phyloP scores from a whole-genome alignment of 2,329 filamentous ascomycete genomes.

The Fusarium buxicola region DNA sequence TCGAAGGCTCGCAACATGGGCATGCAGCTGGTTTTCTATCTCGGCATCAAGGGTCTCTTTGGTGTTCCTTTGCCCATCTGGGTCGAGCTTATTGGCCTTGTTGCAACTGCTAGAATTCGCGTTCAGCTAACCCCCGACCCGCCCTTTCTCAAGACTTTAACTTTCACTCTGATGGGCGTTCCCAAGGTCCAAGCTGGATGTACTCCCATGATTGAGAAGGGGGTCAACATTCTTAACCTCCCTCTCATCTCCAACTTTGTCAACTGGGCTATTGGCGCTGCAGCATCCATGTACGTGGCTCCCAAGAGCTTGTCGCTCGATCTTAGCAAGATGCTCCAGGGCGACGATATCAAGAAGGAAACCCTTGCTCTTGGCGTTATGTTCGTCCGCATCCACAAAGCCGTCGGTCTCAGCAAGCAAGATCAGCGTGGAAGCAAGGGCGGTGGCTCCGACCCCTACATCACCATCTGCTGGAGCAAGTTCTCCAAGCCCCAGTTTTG shows the following conservation, averaged over 20 bases:
- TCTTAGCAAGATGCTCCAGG: slow-evolving; percentile 88
- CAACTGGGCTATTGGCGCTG: slow-evolving; percentile 91
- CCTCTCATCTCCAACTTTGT: slow-evolving; percentile 96
- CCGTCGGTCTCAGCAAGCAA: slow-evolving; percentile 89
- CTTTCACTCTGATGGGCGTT: slow-evolving; percentile 93
- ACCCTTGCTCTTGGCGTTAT: slow-evolving; percentile 88
- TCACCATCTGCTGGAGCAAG: slow-evolving; percentile 94
- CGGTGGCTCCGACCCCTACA: slow-evolving; percentile 94
- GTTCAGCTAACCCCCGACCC: slow-evolving; percentile 89
- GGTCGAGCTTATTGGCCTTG: slow-evolving; percentile 90
- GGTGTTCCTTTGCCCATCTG: slow-evolving; percentile 88
- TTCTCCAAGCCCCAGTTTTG: slow-evolving; percentile 99
- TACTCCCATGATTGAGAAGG: slow-evolving; percentile 90
- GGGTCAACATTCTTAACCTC: slow-evolving; percentile 90
- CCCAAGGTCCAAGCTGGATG: slow-evolving; percentile 92
- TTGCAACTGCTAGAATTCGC: slow-evolving; percentile 86
- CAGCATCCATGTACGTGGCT: slow-evolving; percentile 90
- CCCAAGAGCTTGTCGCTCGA: slow-evolving; percentile 95
- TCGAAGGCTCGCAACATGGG: slow-evolving; percentile 95
- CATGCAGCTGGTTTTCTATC: slow-evolving; percentile 94
- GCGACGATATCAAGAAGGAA: slow-evolving; percentile 92
- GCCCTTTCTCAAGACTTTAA: slow-evolving; percentile 91
- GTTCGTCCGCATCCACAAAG: slow-evolving; percentile 91
- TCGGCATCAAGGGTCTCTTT: slow-evolving; percentile 89
- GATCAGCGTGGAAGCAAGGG: slow-evolving; percentile 84